phyloP scores from a whole-genome alignment of 1,284 basidiomycete species.

The Vanrija humicola region DNA sequence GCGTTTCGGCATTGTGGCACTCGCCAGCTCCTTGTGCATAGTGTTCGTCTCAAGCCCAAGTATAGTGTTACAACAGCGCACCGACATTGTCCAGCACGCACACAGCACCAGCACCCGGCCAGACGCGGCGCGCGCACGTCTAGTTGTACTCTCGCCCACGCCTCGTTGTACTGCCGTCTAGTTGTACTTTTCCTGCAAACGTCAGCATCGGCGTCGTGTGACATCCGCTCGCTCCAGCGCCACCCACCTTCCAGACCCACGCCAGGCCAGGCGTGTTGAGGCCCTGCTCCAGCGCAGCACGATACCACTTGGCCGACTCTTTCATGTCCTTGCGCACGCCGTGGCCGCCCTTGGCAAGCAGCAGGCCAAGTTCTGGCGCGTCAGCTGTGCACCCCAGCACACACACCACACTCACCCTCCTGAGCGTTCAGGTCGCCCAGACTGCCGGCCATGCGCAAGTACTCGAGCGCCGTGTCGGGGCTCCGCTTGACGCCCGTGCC shows the following conservation, averaged over 20 bases:
- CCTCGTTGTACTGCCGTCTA: slow-evolving; percentile 15
- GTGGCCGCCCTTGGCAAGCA: slow-evolving; percentile 42
- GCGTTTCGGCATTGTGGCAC: not conserved
- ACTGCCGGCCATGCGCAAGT: slow-evolving; percentile 42
- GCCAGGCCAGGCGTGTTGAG: slow-evolving; percentile 42
- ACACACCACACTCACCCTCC: slow-evolving; percentile 39
- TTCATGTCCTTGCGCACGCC: slow-evolving; percentile 49
- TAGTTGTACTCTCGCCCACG: not conserved
- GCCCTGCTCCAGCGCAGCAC: slow-evolving; percentile 37
- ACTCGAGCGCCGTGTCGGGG: slow-evolving; percentile 39
- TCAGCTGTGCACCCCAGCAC: not conserved
- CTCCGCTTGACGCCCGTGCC: slow-evolving; percentile 44
- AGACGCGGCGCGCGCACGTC: not conserved
- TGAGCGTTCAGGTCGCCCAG: slow-evolving; percentile 44
- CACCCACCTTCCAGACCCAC: slow-evolving; percentile 44
- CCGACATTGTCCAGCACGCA: no score
- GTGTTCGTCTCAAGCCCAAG: not conserved
- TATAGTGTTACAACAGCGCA: no score
- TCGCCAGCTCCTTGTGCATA: not conserved
- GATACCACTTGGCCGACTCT: slow-evolving; percentile 49
- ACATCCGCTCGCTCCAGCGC: slow-evolving; percentile 12
- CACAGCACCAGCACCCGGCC: not conserved
- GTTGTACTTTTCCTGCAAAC: slow-evolving; percentile 17
- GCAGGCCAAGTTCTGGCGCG: slow-evolving; percentile 38
- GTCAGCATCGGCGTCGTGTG: not conserved